A percentile compares a stretch with the other conserved stretches of the same genome.
phyloP scores from a whole-genome alignment of 1,284 basidiomycete species.

The Cerrena zonata region DNA sequence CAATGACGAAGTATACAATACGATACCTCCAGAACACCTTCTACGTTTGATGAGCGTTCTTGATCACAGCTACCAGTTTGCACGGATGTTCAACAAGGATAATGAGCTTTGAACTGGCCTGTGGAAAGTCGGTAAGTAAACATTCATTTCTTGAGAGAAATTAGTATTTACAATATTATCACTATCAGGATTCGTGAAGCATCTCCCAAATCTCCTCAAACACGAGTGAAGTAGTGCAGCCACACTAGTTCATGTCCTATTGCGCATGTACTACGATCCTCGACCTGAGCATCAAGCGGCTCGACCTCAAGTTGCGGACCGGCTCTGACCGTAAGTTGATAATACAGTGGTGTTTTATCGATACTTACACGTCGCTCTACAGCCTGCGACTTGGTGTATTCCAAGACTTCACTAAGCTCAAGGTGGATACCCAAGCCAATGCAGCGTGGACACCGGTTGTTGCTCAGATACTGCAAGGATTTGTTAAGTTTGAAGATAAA shows the following conservation, averaged over 20 bases:
- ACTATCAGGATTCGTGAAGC: constrained; percentile 92
- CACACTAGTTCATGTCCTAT: constrained; percentile 86
- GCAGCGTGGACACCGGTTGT: constrained; percentile 97
- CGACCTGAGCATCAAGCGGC: constrained; percentile 79
- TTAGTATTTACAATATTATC: neutral
- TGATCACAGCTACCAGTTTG: constrained; percentile 96
- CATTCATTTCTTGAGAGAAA: neutral
- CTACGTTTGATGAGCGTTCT: constrained; percentile 90
- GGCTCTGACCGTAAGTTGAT: constrained; percentile 78
- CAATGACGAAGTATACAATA: constrained; percentile 86
- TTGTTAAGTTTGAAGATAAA: constrained; percentile 83
- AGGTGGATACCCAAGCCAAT: constrained; percentile 86
- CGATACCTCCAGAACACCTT: constrained; percentile 91
- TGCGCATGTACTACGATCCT: constrained; percentile 93
- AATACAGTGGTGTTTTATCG: constrained; percentile 2
- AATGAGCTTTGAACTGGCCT: constrained; percentile 93
- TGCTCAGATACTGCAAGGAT: constrained; percentile 86
- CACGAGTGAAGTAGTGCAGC: constrained; percentile 97
- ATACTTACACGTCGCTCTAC: constrained; percentile 5
- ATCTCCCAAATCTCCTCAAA: constrained; percentile 94
- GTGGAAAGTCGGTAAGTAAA: constrained; percentile 93
- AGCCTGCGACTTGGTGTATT: constrained; percentile 89
- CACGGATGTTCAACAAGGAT: constrained; percentile 95
- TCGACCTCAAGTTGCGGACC: constrained; percentile 78
- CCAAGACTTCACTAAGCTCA: constrained; percentile 85